These are phyloP conservation scores for Daldinia childiae DNA, from an alignment of 495 filamentous ascomycete genomes.

Conservation along the genomic window DNA sequence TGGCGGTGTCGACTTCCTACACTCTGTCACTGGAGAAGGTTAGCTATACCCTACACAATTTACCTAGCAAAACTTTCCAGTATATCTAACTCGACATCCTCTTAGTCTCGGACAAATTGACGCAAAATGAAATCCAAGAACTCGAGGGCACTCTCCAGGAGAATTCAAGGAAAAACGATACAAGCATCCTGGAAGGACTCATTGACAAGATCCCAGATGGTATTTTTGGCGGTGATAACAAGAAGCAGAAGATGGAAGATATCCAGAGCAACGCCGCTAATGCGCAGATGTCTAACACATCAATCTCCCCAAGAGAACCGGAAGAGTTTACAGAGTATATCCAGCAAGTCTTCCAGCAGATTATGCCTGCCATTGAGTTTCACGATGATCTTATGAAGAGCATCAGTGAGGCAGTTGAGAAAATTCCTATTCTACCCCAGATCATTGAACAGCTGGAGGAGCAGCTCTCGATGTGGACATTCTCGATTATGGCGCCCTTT, in stretches of 20 bases:
- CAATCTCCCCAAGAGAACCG: constrained; percentile 74
- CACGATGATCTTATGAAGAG: constrained; percentile 85
- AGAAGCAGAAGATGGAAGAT: constrained; percentile 72
- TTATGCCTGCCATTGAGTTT: constrained; percentile 87
- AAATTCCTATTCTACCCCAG: constrained; percentile 80
- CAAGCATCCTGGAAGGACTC: constrained; percentile 76
- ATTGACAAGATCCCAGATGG: constrained; percentile 80
- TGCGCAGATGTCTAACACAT: constrained; percentile 70
- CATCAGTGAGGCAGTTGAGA: constrained; percentile 78
- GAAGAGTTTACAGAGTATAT: constrained; percentile 78
- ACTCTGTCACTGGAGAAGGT: constrained; percentile 86
- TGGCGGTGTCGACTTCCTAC: constrained; percentile 85
- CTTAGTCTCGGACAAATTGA: constrained; percentile 80
- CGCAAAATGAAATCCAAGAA: constrained; percentile 83
- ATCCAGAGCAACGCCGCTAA: constrained; percentile 73
- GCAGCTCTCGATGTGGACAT: constrained; percentile 84
- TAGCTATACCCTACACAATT: neutral
- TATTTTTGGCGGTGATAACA: constrained; percentile 73
- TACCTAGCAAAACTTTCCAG: neutral
- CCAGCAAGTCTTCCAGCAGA: constrained; percentile 71
- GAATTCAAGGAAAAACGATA: constrained; percentile 60
- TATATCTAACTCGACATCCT: constrained; percentile 19
- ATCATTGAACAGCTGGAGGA: constrained; percentile 83
- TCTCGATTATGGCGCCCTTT: constrained; percentile 84
- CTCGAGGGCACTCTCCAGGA: constrained; percentile 78